These are phyloP conservation scores for cucumber (Cucumis sativus) DNA, from an alignment of 306 rosid species.

Conservation along the genomic window DNA sequence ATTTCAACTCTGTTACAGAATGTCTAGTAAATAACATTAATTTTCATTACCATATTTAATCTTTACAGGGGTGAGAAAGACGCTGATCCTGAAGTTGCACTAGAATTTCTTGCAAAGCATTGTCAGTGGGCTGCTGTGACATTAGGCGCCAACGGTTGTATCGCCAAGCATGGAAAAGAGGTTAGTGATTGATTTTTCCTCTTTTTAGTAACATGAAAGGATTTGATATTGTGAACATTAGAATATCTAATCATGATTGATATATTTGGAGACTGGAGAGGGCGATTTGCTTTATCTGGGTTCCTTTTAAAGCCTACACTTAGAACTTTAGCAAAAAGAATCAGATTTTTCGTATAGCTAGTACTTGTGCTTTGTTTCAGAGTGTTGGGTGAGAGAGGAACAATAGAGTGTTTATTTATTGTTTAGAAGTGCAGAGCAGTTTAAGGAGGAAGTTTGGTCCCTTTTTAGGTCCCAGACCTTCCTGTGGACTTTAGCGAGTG, in stretches of 20 bases:
- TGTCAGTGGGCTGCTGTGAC: constrained; percentile 94
- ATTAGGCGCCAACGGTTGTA: constrained; percentile 71
- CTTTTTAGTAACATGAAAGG: not conserved
- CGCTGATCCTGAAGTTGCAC: constrained; percentile 42
- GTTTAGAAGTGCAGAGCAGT: not conserved
- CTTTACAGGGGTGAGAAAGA: constrained; percentile 39
- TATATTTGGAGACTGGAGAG: not conserved
- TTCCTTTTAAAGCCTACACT: not conserved
- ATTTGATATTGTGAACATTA: not conserved
- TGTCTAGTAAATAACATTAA: not conserved
- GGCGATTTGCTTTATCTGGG: not conserved
- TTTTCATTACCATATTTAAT: constrained; percentile 15
- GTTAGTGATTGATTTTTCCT: constrained; percentile 19
- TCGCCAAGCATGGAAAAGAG: constrained; percentile 87
- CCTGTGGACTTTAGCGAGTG: not conserved
- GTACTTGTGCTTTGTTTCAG: not conserved
- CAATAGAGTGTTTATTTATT: no score
- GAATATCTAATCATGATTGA: not conserved
- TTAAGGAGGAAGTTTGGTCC: not conserved
- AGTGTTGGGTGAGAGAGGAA: not conserved
- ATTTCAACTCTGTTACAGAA: not conserved
- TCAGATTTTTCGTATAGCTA: not conserved
- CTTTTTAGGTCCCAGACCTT: not conserved
- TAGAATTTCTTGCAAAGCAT: constrained; percentile 60
- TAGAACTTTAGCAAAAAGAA: not conserved